Conservation (phyloP, 441 rosid genomes). For the Hura crepitans region DNA sequence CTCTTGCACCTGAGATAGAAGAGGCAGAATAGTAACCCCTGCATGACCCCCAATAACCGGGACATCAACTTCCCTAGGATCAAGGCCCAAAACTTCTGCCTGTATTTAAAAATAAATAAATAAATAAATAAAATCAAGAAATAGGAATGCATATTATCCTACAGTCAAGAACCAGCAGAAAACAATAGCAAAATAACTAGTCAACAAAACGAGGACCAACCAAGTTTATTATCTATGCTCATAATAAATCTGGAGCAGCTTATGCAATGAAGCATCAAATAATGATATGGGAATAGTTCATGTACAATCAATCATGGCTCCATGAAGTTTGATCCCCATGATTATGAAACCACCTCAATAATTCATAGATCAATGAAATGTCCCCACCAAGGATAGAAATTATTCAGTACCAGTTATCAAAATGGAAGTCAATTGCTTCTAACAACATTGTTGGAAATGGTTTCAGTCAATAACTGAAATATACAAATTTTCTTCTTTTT, state of each 20-base stretch:
- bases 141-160: neutral
- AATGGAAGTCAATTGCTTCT: neutral
- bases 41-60: slow-evolving; percentile 89
- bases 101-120: slow-evolving; percentile 22
- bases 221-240: neutral
- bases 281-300: neutral
- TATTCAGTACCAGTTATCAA: neutral
- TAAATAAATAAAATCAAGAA: neutral
- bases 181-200: no score
- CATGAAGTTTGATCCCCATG: neutral
- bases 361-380: neutral
- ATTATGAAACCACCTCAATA: neutral
- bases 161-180: neutral
- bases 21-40: slow-evolving; percentile 73
- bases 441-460: neutral
- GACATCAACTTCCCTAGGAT: slow-evolving; percentile 72
- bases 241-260: neutral
- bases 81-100: slow-evolving; percentile 80
- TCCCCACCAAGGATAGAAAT: neutral
- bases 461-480: neutral
- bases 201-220: neutral
- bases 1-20: slow-evolving; percentile 66
- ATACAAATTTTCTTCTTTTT: neutral
- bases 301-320: neutral
- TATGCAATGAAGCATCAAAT: slow-evolving; percentile 1